Evolutionary conservation across 1,284 basidiomycete genomes (phyloP).

Genomic region (Takashimella koratensis): DNA sequence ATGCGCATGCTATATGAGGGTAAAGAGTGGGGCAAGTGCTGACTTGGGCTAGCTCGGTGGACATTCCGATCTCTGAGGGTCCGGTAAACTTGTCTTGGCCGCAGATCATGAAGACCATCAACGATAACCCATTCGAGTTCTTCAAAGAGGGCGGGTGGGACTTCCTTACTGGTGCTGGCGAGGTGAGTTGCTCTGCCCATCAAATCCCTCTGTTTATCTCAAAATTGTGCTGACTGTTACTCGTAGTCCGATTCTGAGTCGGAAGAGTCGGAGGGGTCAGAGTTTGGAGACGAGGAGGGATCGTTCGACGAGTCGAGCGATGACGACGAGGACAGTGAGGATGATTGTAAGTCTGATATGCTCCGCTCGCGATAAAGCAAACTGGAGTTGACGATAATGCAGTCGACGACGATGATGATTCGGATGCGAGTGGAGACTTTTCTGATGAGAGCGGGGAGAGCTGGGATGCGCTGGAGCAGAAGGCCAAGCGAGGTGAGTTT

Average conservation of each 20-base stretch:
- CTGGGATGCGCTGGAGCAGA: constrained; percentile 91
- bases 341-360: constrained; percentile 41
- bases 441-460: constrained; percentile 66
- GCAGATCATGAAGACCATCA: constrained; percentile 95
- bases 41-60: constrained; percentile 92
- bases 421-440: constrained; percentile 53
- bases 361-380: constrained; percentile 55
- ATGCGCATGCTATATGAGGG: too few relatives aligned
- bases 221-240: constrained; percentile 3
- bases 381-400: constrained; percentile 52
- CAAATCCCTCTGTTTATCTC: constrained; percentile 19
- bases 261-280: constrained; percentile 70
- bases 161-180: constrained; percentile 73
- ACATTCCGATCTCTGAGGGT: constrained; percentile 92
- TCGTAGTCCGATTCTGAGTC: constrained; percentile 61
- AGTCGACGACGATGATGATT: constrained; percentile 65
- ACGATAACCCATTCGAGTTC: constrained; percentile 92
- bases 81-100: constrained; percentile 98
- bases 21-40: too few relatives aligned
- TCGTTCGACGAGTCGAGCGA: constrained; percentile 27
- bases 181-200: constrained; percentile 62
- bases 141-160: constrained; percentile 95
- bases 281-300: constrained; percentile 59
- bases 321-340: constrained; percentile 55
- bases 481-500: constrained; percentile 72